phyloP scores from a whole-genome alignment of 2,329 filamentous ascomycete species.

The Dactylellina drechsleri region DNA sequence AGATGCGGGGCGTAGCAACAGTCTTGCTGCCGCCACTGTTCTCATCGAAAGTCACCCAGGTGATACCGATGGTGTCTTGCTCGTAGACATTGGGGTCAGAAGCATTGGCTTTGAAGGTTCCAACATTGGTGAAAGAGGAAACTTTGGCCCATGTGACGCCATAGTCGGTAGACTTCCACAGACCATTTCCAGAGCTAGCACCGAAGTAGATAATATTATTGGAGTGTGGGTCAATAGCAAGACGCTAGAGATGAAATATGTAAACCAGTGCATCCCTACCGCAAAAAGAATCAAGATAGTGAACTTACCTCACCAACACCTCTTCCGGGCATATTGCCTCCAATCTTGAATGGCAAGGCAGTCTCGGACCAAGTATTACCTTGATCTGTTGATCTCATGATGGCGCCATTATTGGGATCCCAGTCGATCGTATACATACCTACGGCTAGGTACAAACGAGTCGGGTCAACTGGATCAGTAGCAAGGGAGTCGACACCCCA shows the following conservation, averaged over 20 bases:
- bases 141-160: slow-evolving; percentile 69
- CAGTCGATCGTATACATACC: slow-evolving; percentile 71
- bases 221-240: slow-evolving; percentile 70
- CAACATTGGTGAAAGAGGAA: slow-evolving; percentile 66
- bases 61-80: slow-evolving; percentile 65
- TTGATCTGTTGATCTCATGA: slow-evolving; percentile 68
- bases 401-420: slow-evolving; percentile 69
- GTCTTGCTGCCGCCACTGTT: slow-evolving; percentile 65
- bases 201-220: slow-evolving; percentile 70
- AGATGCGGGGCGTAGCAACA: slow-evolving; percentile 67
- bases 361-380: slow-evolving; percentile 67
- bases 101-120: slow-evolving; percentile 65
- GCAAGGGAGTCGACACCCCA: slow-evolving; percentile 71
- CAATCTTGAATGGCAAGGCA: slow-evolving; percentile 69
- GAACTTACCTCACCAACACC: slow-evolving; percentile 66
- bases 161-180: slow-evolving; percentile 70
- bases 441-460: slow-evolving; percentile 67
- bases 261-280: background rate
- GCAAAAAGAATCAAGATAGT: too few species aligned
- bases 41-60: slow-evolving; percentile 68
- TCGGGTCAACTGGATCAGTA: slow-evolving; percentile 67
- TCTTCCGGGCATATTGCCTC: slow-evolving; percentile 72
- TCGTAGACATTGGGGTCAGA: slow-evolving; percentile 64
- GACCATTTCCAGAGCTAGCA: slow-evolving; percentile 69
- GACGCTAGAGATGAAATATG: slow-evolving; percentile 60